Conservation (phyloP, 495 filamentous ascomycete species). For the Penicillium psychrofluorescens region DNA sequence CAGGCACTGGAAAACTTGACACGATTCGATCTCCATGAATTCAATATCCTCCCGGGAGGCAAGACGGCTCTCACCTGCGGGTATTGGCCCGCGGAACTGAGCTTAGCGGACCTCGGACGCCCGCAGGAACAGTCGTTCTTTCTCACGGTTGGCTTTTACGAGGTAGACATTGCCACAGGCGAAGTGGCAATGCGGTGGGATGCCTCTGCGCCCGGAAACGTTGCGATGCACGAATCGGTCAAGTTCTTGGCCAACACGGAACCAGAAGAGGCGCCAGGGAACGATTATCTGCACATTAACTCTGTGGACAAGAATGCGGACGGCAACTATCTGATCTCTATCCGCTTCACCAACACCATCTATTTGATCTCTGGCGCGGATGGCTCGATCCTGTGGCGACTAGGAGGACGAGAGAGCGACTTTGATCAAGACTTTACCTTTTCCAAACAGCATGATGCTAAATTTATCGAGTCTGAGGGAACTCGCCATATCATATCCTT, state of each 20-base stretch:
- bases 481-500: conserved; percentile 39
- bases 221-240: conserved; percentile 13
- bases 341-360: conserved; percentile 48
- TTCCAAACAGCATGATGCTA: conserved; percentile 53
- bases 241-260: too few relatives aligned
- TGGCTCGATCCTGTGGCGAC: conserved; percentile 49
- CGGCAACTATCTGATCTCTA: conserved; percentile 52
- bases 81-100: conserved; percentile 37
- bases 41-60: conserved; percentile 29
- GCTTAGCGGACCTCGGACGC: conserved; percentile 30
- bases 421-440: conserved; percentile 45
- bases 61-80: conserved; percentile 20
- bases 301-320: conserved; percentile 46
- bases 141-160: conserved; percentile 28
- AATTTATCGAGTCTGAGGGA: conserved; percentile 39
- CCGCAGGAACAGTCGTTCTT: conserved; percentile 22
- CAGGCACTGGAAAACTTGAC: conserved; percentile 22
- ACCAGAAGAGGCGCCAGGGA: conserved; percentile 20
- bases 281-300: conserved; percentile 58
- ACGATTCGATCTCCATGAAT: conserved; percentile 39
- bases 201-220: conserved; percentile 20
- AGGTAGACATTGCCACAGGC: conserved; percentile 35
- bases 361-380: conserved; percentile 48
- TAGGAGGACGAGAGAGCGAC: conserved; percentile 37
- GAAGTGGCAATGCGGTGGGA: conserved; percentile 38